phyloP scores from a whole-genome alignment of 345 rosid species.

The Kandelia obovata region DNA sequence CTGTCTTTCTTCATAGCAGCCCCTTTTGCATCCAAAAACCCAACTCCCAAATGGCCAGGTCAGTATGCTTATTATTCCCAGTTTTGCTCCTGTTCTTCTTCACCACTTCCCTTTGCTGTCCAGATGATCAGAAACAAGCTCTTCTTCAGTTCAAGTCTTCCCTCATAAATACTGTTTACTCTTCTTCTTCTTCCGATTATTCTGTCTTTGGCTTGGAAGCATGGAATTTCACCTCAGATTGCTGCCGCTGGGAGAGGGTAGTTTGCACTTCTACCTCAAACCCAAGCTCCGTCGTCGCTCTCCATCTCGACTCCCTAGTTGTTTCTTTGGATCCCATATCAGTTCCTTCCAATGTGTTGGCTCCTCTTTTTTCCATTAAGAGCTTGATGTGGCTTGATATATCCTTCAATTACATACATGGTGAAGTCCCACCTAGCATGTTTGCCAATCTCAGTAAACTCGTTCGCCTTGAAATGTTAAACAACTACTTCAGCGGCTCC shows the following conservation, averaged over 20 bases:
- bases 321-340: not conserved
- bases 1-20: not conserved
- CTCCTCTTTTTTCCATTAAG: conserved; percentile 23
- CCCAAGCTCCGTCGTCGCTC: conserved; percentile 15
- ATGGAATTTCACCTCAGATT: conserved; percentile 31
- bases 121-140: conserved; percentile 28
- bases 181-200: conserved; percentile 14
- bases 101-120: conserved; percentile 25
- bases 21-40: not conserved
- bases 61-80: not conserved
- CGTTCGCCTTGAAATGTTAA: conserved; percentile 27
- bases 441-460: conserved; percentile 27
- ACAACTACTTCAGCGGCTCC: conserved; percentile 24
- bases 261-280: conserved; percentile 13
- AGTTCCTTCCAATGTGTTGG: conserved; percentile 17
- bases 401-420: conserved; percentile 16
- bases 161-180: conserved; percentile 3
- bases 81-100: conserved; percentile 3
- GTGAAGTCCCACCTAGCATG: conserved; percentile 20
- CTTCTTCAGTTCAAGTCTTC: conserved; percentile 34
- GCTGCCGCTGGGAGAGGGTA: conserved; percentile 34
- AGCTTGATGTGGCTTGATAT: conserved; percentile 27
- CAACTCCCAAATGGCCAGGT: not conserved
- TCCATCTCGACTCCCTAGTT: conserved; percentile 18
- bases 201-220: conserved; percentile 18